A percentile compares a stretch with the other conserved stretches of the same genome.
phyloP scores from a whole-genome alignment of 257 asterid species.

The Leonotis leonurus region DNA sequence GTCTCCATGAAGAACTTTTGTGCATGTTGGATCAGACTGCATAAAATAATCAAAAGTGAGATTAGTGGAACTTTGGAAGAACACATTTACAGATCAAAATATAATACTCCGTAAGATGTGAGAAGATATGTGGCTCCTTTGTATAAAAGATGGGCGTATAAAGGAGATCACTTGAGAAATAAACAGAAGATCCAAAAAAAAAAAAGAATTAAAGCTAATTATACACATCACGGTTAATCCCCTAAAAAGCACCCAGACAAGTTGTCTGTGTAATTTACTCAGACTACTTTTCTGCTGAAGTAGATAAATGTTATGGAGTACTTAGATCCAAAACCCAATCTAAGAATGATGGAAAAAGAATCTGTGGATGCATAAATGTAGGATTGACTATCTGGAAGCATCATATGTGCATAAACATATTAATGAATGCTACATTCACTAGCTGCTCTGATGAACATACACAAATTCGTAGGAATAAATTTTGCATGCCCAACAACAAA shows the following conservation, averaged over 20 bases:
- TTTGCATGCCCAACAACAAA: not conserved
- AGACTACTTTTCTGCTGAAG: not conserved
- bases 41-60: conserved; percentile 20
- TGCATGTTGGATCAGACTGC: conserved; percentile 83
- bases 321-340: not conserved
- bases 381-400: not conserved
- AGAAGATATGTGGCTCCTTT: not conserved
- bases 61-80: not conserved
- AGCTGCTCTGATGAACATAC: not conserved
- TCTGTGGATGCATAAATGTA: not conserved
- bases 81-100: not conserved
- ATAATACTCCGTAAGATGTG: not conserved
- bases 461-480: not conserved
- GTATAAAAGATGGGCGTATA: not conserved
- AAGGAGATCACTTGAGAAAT: not conserved
- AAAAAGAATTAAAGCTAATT: conserved; percentile 5
- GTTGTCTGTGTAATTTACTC: not conserved
- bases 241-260: conserved; percentile 5
- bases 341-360: not conserved
- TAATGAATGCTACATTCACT: not conserved
- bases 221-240: conserved; percentile 6
- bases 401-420: conserved; percentile 2
- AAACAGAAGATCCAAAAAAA: not conserved
- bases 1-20: conserved; percentile 83
- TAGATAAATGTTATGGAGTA: not conserved